These are phyloP conservation scores for Nannochloropsis gaditana DNA, from an alignment of 108 stramenopile species.

Conservation along the genomic window DNA sequence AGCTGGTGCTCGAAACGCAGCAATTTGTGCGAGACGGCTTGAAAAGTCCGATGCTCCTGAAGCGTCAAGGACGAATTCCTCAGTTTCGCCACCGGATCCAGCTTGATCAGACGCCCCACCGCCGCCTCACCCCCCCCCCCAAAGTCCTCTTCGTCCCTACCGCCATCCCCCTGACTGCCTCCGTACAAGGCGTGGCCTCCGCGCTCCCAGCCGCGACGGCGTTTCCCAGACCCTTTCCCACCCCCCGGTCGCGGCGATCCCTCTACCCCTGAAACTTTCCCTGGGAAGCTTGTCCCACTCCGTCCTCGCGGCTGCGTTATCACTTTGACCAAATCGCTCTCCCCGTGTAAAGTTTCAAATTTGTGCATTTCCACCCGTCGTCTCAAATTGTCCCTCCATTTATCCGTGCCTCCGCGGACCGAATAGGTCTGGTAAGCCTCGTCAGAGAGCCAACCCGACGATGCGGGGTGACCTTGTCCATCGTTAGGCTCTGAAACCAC, in stretches of 20 bases:
- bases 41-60: not conserved
- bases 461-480: not conserved
- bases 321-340: not conserved
- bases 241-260: not conserved
- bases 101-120: not conserved
- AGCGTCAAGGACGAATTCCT: not conserved
- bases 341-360: not conserved
- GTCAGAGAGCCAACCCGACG: constrained; percentile 9
- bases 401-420: not conserved
- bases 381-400: not conserved
- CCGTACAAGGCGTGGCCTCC: not conserved
- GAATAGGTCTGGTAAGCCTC: constrained; percentile 18
- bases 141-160: not conserved
- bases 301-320: not conserved
- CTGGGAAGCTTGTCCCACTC: not conserved
- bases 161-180: not conserved
- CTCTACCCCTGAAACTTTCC: not conserved
- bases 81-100: constrained; percentile 16
- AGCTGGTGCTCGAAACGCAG: not conserved
- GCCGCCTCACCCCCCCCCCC: constrained; percentile 9
- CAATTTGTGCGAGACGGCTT: not conserved
- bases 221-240: not conserved
- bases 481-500: not conserved
- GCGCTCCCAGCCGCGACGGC: not conserved
- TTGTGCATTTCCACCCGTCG: constrained; percentile 17